These are phyloP conservation scores for Pythium biforme DNA, from an alignment of 352 stramenopile genomes.

Conservation along the genomic window DNA sequence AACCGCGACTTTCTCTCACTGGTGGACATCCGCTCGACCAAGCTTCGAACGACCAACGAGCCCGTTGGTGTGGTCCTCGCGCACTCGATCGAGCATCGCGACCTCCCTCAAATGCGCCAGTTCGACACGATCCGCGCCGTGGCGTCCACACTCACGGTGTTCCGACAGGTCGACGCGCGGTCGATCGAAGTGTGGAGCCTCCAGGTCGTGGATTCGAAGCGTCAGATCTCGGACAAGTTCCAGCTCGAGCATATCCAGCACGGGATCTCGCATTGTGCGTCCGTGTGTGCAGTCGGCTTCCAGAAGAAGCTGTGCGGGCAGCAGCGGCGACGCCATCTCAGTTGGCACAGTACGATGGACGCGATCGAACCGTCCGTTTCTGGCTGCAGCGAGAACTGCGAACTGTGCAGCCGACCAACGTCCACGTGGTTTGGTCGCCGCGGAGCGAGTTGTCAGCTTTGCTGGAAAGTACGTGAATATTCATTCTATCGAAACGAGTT, in stretches of 20 bases:
- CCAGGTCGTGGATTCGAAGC: conserved; percentile 26
- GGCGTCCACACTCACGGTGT: conserved; percentile 35
- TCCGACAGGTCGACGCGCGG: conserved; percentile 38
- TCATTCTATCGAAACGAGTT: too few relatives aligned
- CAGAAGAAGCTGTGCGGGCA: conserved; percentile 38
- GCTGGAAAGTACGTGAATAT: neutral
- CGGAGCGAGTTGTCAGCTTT: neutral
- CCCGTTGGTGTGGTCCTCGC: conserved; percentile 43
- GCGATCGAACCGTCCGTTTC: neutral
- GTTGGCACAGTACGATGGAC: neutral
- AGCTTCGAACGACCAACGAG: conserved; percentile 33
- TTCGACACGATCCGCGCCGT: conserved; percentile 36
- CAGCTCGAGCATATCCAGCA: conserved; percentile 28
- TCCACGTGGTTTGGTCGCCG: neutral
- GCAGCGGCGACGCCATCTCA: neutral
- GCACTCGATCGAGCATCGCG: conserved; percentile 55
- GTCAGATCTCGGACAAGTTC: neutral
- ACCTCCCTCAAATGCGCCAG: conserved; percentile 37
- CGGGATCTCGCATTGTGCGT: conserved; percentile 8
- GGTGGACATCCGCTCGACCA: neutral
- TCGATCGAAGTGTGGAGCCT: conserved; percentile 45
- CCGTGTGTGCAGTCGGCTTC: conserved; percentile 25
- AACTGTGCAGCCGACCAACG: neutral
- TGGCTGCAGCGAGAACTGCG: neutral
- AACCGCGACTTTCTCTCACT: conserved; percentile 28